phyloP scores from a whole-genome alignment of 2,329 filamentous ascomycete species.

The Cercospora zeina region DNA sequence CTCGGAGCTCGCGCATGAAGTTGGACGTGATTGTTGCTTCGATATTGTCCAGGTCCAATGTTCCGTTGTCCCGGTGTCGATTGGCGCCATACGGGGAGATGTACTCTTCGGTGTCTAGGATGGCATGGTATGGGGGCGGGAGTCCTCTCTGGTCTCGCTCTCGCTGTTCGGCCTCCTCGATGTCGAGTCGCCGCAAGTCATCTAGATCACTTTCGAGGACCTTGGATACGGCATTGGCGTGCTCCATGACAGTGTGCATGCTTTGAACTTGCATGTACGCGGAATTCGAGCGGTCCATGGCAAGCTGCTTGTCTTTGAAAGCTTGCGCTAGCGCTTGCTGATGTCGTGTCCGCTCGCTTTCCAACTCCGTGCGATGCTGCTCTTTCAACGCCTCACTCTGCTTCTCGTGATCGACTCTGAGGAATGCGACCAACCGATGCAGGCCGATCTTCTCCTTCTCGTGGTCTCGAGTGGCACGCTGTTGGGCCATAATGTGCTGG shows the following conservation, averaged over 20 bases:
- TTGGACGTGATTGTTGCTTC: not conserved
- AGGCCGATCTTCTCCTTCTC: conserved; percentile 14
- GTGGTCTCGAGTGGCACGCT: conserved; percentile 5
- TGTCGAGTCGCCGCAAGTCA: conserved; percentile 26
- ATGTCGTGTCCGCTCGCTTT: conserved; percentile 6
- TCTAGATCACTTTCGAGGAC: conserved; percentile 29
- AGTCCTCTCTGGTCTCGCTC: conserved; percentile 16
- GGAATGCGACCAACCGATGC: conserved; percentile 8
- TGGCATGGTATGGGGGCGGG: conserved; percentile 35
- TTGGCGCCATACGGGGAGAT: conserved; percentile 26
- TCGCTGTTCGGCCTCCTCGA: conserved; percentile 24
- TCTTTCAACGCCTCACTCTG: conserved; percentile 13
- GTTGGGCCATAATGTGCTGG: conserved; percentile 8
- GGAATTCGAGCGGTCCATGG: not conserved
- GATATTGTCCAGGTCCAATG: conserved; percentile 5
- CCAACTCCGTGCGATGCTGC: conserved; percentile 3
- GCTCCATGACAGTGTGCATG: conserved; percentile 14
- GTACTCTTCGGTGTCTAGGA: conserved; percentile 28
- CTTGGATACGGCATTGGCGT: conserved; percentile 13
- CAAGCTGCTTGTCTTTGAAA: conserved; percentile 7
- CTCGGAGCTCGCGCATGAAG: conserved; percentile 9
- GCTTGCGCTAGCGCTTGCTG: conserved; percentile 3
- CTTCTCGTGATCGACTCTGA: conserved; percentile 10
- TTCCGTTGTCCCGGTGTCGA: conserved; percentile 13
- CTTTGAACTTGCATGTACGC: not conserved